These are phyloP conservation scores for Stephanodiscus minutulus DNA, from an alignment of 108 stramenopile species.

Conservation along the genomic window DNA sequence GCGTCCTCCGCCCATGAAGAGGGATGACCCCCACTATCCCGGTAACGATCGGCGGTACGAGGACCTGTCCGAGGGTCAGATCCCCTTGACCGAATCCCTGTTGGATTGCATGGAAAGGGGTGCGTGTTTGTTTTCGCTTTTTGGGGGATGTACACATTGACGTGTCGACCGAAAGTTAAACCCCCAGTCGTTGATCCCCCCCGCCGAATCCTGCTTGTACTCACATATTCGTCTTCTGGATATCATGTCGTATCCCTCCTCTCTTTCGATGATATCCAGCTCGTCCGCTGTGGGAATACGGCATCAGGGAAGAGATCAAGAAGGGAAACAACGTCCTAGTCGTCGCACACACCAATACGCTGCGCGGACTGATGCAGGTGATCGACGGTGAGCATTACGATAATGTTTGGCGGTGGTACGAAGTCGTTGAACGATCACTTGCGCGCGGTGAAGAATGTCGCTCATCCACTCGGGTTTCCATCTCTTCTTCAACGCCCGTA, in stretches of 20 bases:
- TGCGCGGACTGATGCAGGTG: constrained; percentile 73
- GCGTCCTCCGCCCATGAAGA: constrained; percentile 60
- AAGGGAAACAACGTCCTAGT: constrained; percentile 75
- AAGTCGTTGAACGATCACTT: neutral
- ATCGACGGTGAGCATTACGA: constrained; percentile 53
- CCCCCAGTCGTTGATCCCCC: too few relatives aligned
- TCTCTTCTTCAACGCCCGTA: neutral
- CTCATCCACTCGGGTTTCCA: neutral
- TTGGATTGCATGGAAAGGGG: constrained; percentile 64
- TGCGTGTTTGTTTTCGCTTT: constrained; percentile 4
- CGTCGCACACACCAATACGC: constrained; percentile 78
- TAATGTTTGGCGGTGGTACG: too few relatives aligned
- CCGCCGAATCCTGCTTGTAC: too few relatives aligned
- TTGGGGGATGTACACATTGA: neutral
- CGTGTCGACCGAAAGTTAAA: neutral
- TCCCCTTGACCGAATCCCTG: constrained; percentile 59
- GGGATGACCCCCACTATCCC: constrained; percentile 47
- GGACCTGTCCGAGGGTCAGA: constrained; percentile 49
- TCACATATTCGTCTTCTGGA: too few relatives aligned
- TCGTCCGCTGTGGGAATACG: constrained; percentile 68
- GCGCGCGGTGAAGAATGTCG: neutral
- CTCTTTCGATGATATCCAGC: too few relatives aligned
- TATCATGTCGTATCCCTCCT: too few relatives aligned
- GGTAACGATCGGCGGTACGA: constrained; percentile 59
- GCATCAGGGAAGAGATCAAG: constrained; percentile 56